A percentile compares a stretch with the other conserved stretches of the same genome.
phyloP scores from a whole-genome alignment of 75 land plant genomes.

The Pinus tabuliformis region DNA sequence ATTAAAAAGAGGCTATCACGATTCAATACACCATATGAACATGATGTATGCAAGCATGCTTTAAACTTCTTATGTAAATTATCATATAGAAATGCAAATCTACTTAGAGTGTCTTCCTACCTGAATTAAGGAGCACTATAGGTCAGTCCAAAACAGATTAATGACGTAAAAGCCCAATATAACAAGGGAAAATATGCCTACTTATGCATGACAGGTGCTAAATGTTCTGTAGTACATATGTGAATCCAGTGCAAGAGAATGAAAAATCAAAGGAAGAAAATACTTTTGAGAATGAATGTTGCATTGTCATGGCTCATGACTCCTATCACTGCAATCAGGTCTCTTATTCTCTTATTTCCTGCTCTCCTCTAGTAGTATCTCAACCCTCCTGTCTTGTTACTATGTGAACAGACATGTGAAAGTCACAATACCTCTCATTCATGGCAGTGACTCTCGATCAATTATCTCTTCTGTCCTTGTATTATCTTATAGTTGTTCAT shows the following conservation, averaged over 20 bases:
- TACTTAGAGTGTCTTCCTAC: neutral
- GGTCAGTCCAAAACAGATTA: neutral
- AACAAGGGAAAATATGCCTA: neutral
- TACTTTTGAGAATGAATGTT: neutral
- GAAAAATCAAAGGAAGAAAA: neutral
- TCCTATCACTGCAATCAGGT: neutral
- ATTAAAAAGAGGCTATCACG: neutral
- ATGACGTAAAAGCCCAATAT: neutral
- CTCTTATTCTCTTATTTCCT: neutral
- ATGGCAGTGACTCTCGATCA: neutral
- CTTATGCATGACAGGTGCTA: neutral
- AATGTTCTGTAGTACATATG: neutral
- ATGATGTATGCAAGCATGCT: neutral
- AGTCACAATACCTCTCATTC: neutral
- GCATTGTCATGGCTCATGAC: neutral
- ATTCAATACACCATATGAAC: neutral
- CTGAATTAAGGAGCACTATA: neutral
- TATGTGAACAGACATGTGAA: neutral
- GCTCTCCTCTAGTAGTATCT: neutral
- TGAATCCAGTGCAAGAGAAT: neutral
- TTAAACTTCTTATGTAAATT: neutral
- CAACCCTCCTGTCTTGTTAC: neutral
- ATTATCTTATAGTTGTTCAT: neutral
- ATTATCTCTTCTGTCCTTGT: neutral
- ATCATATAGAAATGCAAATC: neutral